Base-by-base conservation (phyloP, 179 eudicot genomes). In the Beta lomatogona region DNA sequence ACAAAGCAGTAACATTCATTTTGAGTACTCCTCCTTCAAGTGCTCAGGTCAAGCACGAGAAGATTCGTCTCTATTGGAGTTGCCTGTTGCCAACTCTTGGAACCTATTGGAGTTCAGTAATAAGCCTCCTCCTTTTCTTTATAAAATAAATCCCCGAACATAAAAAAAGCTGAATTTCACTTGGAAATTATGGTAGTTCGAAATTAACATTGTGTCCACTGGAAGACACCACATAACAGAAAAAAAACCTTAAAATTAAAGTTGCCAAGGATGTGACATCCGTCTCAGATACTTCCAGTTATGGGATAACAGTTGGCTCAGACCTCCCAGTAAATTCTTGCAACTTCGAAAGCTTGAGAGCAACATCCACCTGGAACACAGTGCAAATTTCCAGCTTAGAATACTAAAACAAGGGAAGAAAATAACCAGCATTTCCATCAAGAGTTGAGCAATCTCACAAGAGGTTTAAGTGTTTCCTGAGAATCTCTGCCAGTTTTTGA, bases 241-340 rank as follows among this genome's bases (percentile, higher is more conserved):
- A 13, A 44, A 76, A 28, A 13, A 44, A 76, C 4, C 60, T 19
- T 59, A 41, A 4, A 36, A 73, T 44, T 25, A 28, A 46, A 52
- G 0, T 36, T 50, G 69, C 15, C 50, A 79, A 22, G 67, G 55
- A 44, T 18, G n/a, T 15, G 21, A 7, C 58, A 46, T 46, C 21
- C 28, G 6, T 63, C 64, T 65, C 9, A 44, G 45, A 65, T 48
- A 61, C 70, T 54, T 57, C 28, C 10, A 53, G 44, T 78, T 90
- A 95, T 89, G 98, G 93, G 74, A 95, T 92, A 41, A 95, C 98
- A 31, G 98, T 95, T 16, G 98, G 98, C 61, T 92, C 94, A 68
- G 92, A 85, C 79, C 98, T 91, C 59, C 98, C 98, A 1, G 98
- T 91, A 88, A 89, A 95, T 78, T 93, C 97, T 84, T 90, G 82